Base-by-base conservation (phyloP, 345 rosid genomes). In the Moricandia moricandioides region DNA sequence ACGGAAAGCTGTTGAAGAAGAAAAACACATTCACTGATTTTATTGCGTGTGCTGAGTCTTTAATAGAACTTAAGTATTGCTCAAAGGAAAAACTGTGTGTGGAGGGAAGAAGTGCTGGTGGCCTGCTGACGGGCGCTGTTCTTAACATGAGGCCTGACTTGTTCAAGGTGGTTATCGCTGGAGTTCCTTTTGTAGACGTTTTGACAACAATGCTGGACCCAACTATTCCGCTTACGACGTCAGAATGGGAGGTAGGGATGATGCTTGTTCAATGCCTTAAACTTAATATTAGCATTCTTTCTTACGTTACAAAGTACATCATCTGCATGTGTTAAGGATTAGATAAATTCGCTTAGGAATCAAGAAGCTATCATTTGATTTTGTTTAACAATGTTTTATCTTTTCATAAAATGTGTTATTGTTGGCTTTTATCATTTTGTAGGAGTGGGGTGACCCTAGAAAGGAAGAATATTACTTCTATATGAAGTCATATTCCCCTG, bases 371-470 rank as follows among this genome's bases (percentile, higher is more conserved):
- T 47, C 1, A 5, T 60, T 8, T 34, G 67, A 33, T 10, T 45
- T 61, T 8, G 57, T 65, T 16, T 14, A 24, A 8, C 7, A 55
- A 39, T 39, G 70, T 54, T 55, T 47, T 0, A 13, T 37, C 43
- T 37, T 37, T 21, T 69, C 29, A 2, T 43, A 24, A 62, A 7
- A 9, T 17, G 14, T 75, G 27, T 31, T 12, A 3, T 8, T 1
- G 31, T 33, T 31, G 62, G 31, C 24, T 69, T 72, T 6, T 73
- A 24, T 76, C 62, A 47, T 74, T 74, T 45, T 84, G 82, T 80
- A 94, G 98, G 97, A 94, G 82, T 94, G 98, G 98, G 97, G 96
- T 73, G 98, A 94, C 74, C 98, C 98, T 21, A 87, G 97, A 61
- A 86, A 85, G 79, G 91, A 88, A 81, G 95, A 91, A 61, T 94